A percentile compares a stretch with the other conserved stretches of the same genome.
These are phyloP conservation scores for Globisporangium recalcitrans DNA, from an alignment of 352 stramenopile genomes.

Conservation along the genomic window DNA sequence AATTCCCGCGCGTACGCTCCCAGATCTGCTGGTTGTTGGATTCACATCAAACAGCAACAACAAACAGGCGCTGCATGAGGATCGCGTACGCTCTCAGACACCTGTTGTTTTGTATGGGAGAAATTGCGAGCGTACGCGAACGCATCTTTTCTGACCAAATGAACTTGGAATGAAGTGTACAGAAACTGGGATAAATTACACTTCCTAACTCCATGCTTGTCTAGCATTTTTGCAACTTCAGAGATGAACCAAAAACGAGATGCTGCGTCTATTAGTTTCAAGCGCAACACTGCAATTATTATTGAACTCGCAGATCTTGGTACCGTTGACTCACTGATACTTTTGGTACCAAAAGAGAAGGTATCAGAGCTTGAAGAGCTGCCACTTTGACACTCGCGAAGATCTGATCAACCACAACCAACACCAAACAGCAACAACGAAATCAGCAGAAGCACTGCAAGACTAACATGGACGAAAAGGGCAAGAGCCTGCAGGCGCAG, in stretches of 20 bases:
- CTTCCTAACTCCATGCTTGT: not conserved
- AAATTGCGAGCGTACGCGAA: not conserved
- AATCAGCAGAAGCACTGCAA: not conserved
- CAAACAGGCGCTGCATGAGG: not conserved
- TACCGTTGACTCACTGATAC: not conserved
- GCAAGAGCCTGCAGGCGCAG: conserved; percentile 41
- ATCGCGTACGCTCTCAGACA: not conserved
- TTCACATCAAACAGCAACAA: not conserved
- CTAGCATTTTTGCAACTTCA: not conserved
- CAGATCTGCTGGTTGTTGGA: conserved; percentile 5
- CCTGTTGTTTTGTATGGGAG: not conserved
- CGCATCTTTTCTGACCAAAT: not conserved
- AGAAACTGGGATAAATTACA: not conserved
- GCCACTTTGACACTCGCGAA: not conserved
- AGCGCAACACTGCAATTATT: not conserved
- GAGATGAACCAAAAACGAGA: not conserved
- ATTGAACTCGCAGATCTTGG: no score
- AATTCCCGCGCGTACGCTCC: conserved; percentile 7
- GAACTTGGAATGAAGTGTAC: not conserved
- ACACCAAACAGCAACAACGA: not conserved
- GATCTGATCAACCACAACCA: no score
- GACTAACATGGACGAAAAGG: conserved; percentile 40
- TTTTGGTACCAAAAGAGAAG: not conserved
- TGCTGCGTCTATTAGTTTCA: not conserved
- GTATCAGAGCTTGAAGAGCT: not conserved